Conservation (phyloP, 2,329 filamentous ascomycete species). For the Magnaporthiopsis incrustans region DNA sequence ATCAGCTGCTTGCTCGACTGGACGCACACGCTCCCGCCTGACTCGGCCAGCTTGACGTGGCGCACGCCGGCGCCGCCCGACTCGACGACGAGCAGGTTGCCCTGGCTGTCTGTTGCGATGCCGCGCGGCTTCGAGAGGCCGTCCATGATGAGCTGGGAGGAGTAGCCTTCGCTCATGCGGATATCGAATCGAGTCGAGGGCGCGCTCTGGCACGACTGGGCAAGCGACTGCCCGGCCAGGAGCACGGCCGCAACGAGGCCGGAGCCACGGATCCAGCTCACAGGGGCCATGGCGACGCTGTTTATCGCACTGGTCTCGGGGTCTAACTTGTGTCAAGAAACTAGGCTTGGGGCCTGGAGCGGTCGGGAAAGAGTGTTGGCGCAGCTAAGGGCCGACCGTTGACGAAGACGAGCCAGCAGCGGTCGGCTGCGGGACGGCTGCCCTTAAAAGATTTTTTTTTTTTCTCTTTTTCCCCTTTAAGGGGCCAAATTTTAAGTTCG, state of each 20-base stretch:
- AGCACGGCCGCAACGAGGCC: constrained; percentile 3
- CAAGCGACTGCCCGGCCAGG: constrained; percentile 3
- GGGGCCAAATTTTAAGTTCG: no score
- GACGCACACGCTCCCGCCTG: constrained; percentile 7
- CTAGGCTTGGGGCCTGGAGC: neutral
- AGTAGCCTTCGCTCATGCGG: constrained; percentile 4
- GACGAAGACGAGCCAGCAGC: neutral
- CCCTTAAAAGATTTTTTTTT: neutral
- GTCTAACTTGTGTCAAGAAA: neutral
- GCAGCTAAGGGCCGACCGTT: neutral
- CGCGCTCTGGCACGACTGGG: neutral
- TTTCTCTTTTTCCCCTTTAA: no score
- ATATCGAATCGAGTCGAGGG: neutral
- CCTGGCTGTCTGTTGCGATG: constrained; percentile 8
- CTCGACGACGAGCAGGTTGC: constrained; percentile 10
- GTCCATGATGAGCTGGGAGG: constrained; percentile 5
- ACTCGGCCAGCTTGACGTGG: constrained; percentile 6
- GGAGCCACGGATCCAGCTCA: constrained; percentile 1
- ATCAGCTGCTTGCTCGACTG: constrained; percentile 8
- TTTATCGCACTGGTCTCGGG: neutral
- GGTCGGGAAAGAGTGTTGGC: neutral
- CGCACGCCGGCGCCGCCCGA: constrained; percentile 6
- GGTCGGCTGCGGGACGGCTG: neutral
- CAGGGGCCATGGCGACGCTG: constrained; percentile 1
- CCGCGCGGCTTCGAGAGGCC: constrained; percentile 6